These are phyloP conservation scores for Thuidium tamariscinum DNA, from an alignment of 225 moss, liverwort and hornwort genomes.

Conservation along the genomic window DNA sequence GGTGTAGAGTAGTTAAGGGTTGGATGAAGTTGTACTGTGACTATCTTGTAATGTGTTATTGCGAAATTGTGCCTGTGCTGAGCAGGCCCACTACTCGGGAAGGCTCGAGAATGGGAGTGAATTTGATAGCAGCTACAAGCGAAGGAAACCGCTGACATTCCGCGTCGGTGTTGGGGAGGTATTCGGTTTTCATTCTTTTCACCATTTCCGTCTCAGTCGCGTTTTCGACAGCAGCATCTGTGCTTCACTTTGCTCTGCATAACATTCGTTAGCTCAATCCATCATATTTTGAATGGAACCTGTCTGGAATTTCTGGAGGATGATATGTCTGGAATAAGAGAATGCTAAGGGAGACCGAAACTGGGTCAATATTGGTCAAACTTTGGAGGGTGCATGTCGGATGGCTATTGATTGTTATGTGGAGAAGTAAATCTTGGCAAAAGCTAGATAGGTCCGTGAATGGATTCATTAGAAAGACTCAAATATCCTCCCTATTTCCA, in stretches of 20 bases:
- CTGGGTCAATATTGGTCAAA: neutral
- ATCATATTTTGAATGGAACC: neutral
- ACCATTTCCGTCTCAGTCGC: neutral
- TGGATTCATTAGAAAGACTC: neutral
- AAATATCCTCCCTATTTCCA: neutral
- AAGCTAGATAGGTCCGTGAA: neutral
- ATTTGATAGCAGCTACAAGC: constrained; percentile 92
- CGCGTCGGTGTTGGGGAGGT: constrained; percentile 97
- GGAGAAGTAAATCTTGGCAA: neutral
- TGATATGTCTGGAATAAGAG: neutral
- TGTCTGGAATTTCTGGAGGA: neutral
- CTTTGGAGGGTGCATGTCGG: neutral
- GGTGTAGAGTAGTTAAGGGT: neutral
- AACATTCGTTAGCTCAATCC: neutral
- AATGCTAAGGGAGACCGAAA: neutral
- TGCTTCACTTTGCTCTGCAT: neutral
- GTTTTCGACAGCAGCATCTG: neutral
- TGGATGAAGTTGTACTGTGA: neutral
- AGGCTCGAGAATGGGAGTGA: constrained; percentile 69
- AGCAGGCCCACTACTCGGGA: constrained; percentile 89
- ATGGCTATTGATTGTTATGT: neutral
- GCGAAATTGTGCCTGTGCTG: neutral
- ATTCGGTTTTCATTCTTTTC: neutral
- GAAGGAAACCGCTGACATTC: constrained; percentile 77
- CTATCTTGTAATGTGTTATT: neutral